phyloP scores from a whole-genome alignment of 768 basidiomycete species.

The Boletellus ananas region DNA sequence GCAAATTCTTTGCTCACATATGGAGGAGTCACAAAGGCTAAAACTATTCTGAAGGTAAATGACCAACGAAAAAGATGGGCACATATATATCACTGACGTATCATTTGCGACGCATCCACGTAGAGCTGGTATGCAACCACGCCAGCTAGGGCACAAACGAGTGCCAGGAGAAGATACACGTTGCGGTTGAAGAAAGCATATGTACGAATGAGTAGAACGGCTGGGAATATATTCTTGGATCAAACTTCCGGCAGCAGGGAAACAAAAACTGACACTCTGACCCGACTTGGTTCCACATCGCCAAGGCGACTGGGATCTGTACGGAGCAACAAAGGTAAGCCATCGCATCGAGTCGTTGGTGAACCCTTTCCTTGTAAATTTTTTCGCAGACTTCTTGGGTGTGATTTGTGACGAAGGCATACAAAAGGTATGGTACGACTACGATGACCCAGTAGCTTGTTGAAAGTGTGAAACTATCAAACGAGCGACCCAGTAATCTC shows the following conservation, averaged over 20 bases:
- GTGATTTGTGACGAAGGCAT: slow-evolving; percentile 72
- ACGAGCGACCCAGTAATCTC: slow-evolving; percentile 16
- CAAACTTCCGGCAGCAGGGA: not conserved
- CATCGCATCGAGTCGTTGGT: not conserved
- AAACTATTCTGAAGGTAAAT: slow-evolving; percentile 38
- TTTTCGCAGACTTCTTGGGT: slow-evolving; percentile 57
- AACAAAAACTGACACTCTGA: slow-evolving; percentile 55
- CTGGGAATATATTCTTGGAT: slow-evolving; percentile 32
- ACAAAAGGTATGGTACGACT: slow-evolving; percentile 75
- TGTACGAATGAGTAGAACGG: slow-evolving; percentile 77
- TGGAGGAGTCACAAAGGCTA: slow-evolving; percentile 62
- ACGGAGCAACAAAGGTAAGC: not conserved
- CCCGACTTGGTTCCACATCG: slow-evolving; percentile 86
- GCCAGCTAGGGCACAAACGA: slow-evolving; percentile 64
- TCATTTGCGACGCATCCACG: slow-evolving; percentile 75
- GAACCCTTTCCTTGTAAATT: slow-evolving; percentile 57
- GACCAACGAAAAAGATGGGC: not conserved
- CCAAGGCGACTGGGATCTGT: slow-evolving; percentile 75
- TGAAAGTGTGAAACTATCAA: slow-evolving; percentile 4
- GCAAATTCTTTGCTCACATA: slow-evolving; percentile 39
- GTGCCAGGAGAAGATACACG: slow-evolving; percentile 56
- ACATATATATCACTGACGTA: slow-evolving; percentile 42
- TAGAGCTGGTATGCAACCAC: slow-evolving; percentile 81
- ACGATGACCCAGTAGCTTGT: slow-evolving; percentile 77
- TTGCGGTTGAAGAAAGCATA: slow-evolving; percentile 87